These are phyloP conservation scores for Ambrosia trifida DNA, from an alignment of 129 eudicot genomes.

Conservation along the genomic window DNA sequence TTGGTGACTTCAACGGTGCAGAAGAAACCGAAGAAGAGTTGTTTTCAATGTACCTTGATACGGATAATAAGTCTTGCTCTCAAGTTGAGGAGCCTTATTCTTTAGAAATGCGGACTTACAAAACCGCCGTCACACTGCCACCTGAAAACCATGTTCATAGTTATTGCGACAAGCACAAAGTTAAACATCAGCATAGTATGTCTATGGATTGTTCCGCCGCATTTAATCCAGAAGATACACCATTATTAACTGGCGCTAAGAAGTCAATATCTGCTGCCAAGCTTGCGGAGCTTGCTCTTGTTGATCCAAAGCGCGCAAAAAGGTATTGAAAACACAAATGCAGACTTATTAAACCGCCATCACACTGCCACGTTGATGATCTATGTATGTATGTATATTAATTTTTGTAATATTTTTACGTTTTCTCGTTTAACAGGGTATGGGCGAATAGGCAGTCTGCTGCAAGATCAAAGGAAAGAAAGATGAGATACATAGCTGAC, in stretches of 20 bases:
- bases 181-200: conserved; percentile 70
- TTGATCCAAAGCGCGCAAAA: conserved; percentile 86
- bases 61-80: conserved; percentile 43
- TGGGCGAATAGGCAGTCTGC: conserved; percentile 98
- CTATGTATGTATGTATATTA: no score
- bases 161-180: conserved; percentile 44
- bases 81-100: conserved; percentile 47
- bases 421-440: conserved; percentile 41
- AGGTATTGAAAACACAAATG: conserved; percentile 41
- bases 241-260: conserved; percentile 43
- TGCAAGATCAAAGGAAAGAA: conserved; percentile 87
- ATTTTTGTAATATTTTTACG: not conserved
- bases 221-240: conserved; percentile 32
- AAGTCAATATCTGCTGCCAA: conserved; percentile 74
- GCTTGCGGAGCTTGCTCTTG: conserved; percentile 78
- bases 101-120: conserved; percentile 11
- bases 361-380: no score
- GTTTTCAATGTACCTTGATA: conserved; percentile 65
- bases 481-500: conserved; percentile 85
- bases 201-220: conserved; percentile 70
- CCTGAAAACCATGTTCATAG: conserved; percentile 27
- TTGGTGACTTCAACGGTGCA: conserved; percentile 68
- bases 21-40: conserved; percentile 72
- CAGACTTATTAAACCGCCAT: no score
- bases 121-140: not conserved